Percentiles rank a stretch among this genome's conserved stretches.
Evolutionary conservation across 2,329 filamentous ascomycete genomes (phyloP).

Genomic region (Drechslera avenae): DNA sequence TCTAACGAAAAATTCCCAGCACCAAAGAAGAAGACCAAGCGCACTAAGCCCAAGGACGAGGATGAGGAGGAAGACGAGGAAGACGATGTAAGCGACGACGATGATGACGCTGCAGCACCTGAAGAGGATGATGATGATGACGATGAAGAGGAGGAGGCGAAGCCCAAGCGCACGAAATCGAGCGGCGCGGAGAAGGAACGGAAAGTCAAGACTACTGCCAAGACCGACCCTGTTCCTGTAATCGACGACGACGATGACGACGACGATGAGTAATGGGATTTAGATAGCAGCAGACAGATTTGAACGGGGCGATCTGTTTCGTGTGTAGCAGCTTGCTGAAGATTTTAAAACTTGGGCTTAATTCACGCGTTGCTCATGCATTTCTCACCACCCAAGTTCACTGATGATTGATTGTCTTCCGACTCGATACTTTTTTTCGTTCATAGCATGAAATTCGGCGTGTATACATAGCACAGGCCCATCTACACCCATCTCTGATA

Average conservation of each 20-base stretch:
- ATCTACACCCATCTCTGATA: conserved; percentile 29
- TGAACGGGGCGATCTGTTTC: neutral
- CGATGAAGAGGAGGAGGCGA: conserved; percentile 43
- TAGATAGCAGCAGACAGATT: neutral
- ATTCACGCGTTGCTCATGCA: no score
- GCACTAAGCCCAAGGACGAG: conserved; percentile 36
- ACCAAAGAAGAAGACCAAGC: conserved; percentile 45
- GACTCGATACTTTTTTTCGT: no score
- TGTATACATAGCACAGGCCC: neutral
- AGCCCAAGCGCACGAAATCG: conserved; percentile 45
- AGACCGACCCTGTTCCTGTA: conserved; percentile 39
- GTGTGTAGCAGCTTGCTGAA: no score
- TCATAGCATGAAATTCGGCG: no score
- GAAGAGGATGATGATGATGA: conserved; percentile 42
- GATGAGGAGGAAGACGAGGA: conserved; percentile 40
- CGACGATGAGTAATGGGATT: conserved; percentile 26
- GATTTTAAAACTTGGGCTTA: no score
- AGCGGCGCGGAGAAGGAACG: conserved; percentile 41
- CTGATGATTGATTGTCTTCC: no score
- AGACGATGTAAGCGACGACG: conserved; percentile 18
- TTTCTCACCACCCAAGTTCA: no score
- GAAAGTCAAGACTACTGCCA: conserved; percentile 39
- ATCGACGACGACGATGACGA: conserved; percentile 40
- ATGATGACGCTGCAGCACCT: conserved; percentile 8
- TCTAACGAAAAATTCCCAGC: conserved; percentile 22